A percentile compares a stretch with the other conserved stretches of the same genome.
phyloP scores from a whole-genome alignment of 768 basidiomycete species.

The Suillus tomentosus region DNA sequence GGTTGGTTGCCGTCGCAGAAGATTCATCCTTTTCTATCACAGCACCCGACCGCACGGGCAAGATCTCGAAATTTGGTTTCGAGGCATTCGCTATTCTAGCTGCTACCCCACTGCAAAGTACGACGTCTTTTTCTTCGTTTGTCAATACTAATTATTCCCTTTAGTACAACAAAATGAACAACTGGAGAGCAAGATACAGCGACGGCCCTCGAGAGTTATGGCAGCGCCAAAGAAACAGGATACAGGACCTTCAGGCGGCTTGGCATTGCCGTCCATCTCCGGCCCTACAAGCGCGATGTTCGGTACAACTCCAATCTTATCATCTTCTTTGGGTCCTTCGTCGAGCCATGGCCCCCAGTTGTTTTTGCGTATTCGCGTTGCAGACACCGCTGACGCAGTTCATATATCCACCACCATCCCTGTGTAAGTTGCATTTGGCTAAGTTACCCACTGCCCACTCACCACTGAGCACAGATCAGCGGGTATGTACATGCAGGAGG shows the following conservation, averaged over 20 bases:
- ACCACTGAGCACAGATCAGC: slow-evolving; percentile 53
- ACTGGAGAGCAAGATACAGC: slow-evolving; percentile 78
- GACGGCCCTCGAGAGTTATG: slow-evolving; percentile 70
- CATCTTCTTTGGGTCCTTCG: slow-evolving; percentile 69
- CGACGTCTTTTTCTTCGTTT: slow-evolving; percentile 19
- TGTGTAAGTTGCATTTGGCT: slow-evolving; percentile 59
- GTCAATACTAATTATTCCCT: slow-evolving; percentile 5
- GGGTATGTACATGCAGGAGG: slow-evolving; percentile 97
- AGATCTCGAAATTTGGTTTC: slow-evolving; percentile 86
- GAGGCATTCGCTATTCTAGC: slow-evolving; percentile 89
- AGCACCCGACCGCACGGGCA: slow-evolving; percentile 90
- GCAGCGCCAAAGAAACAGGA: slow-evolving; percentile 61
- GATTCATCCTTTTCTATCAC: slow-evolving; percentile 4
- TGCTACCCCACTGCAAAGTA: slow-evolving; percentile 71
- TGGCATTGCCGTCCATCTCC: slow-evolving; percentile 40
- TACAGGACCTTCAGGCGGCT: slow-evolving; percentile 39
- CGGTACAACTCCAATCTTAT: slow-evolving; percentile 54
- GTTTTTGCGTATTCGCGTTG: slow-evolving; percentile 80
- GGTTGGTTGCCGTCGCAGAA: background rate
- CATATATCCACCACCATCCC: slow-evolving; percentile 90
- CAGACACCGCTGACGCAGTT: slow-evolving; percentile 77
- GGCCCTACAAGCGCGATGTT: slow-evolving; percentile 47
- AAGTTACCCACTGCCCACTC: background rate
- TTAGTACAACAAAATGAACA: slow-evolving; percentile 78
- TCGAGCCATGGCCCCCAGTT: slow-evolving; percentile 78